phyloP scores from a whole-genome alignment of 805 yeast genomes.

The Priceomyces castillae region DNA sequence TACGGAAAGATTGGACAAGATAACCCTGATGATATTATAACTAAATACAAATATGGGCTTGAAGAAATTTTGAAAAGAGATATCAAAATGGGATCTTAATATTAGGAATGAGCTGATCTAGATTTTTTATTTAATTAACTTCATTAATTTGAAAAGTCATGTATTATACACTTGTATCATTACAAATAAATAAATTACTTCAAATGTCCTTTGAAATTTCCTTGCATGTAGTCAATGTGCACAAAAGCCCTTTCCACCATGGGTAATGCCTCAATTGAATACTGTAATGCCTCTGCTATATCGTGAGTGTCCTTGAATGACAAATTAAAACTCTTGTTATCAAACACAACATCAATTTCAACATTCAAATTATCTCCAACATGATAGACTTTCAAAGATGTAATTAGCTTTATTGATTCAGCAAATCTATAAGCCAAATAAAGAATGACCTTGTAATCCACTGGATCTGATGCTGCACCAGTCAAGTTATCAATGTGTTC shows the following conservation, averaged over 20 bases:
- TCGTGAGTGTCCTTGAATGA: slow-evolving; percentile 70
- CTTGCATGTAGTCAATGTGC: slow-evolving; percentile 64
- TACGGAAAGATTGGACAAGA: slow-evolving; percentile 27
- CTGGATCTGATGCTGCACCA: slow-evolving; percentile 64
- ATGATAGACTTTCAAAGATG: slow-evolving; percentile 69
- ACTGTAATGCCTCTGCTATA: slow-evolving; percentile 77
- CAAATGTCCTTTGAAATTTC: slow-evolving; percentile 42
- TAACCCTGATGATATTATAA: slow-evolving; percentile 28
- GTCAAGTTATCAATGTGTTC: slow-evolving; percentile 75
- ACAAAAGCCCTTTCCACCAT: slow-evolving; percentile 80
- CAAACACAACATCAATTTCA: slow-evolving; percentile 68
- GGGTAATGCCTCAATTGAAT: slow-evolving; percentile 74
- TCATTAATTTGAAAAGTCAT: neutral
- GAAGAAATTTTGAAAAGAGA: slow-evolving; percentile 4
- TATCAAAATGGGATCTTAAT: neutral
- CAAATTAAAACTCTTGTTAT: slow-evolving; percentile 41
- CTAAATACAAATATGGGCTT: slow-evolving; percentile 28
- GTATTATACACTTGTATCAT: neutral
- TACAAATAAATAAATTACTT: slow-evolving; percentile 12
- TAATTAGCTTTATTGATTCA: slow-evolving; percentile 59
- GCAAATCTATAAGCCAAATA: slow-evolving; percentile 71
- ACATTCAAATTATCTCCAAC: slow-evolving; percentile 76
- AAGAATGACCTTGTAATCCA: slow-evolving; percentile 62
- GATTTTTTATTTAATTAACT: neutral
- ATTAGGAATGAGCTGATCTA: no score